Base-by-base conservation (phyloP, 176 grass and related monocot genomes). In the Metroxylon sagu region DNA sequence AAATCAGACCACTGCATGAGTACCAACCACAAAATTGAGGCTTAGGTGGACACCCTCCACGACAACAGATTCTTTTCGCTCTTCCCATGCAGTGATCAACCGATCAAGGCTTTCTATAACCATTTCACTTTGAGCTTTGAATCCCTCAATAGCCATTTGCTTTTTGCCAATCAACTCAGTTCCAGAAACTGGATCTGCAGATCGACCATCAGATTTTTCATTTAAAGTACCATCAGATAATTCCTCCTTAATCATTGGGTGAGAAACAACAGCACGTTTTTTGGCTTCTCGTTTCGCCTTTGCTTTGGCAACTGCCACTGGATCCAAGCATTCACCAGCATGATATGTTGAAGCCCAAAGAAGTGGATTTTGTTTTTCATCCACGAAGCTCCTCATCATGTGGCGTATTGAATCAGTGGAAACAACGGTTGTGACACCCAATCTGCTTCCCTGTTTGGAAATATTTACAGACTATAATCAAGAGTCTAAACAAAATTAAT, bases 291-390 rank as follows among this genome's bases (percentile, higher is more conserved):
- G 76, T 74, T 64, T 89, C 67, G 80, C 77, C 82, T 89, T 95
- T 17, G 86, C 79, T 70, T 89, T 74, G 23, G 90, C 83, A 55
- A 95, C 90, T 64, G 79, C 85, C 26, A 87, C 80, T 8, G 80
- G 74, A 18, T 95, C 90, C 43, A 95, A 80, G 75, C 79, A 95
- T 67, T 95, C 90, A 23, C 90, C 90, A 18, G 86, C 86, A 79
- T 95, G 86, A 70, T 95, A 95, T 59, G 90, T 95, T 25, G 90
- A 95, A 60, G 90, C 90, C 86, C 86, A 95, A n/a, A 95, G 85
- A 70, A 95, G 90, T 19, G 86, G 83, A 52, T 89, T 95, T 79
- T 95, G 59, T 48, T 86, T 86, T 53, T 95, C 90, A 58, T 89
- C 86, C 16, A 78, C 82, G 74, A 95, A 95, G 75, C 90, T 79